phyloP scores from a whole-genome alignment of 1,284 basidiomycete genomes.

The Dichomitus squalens region DNA sequence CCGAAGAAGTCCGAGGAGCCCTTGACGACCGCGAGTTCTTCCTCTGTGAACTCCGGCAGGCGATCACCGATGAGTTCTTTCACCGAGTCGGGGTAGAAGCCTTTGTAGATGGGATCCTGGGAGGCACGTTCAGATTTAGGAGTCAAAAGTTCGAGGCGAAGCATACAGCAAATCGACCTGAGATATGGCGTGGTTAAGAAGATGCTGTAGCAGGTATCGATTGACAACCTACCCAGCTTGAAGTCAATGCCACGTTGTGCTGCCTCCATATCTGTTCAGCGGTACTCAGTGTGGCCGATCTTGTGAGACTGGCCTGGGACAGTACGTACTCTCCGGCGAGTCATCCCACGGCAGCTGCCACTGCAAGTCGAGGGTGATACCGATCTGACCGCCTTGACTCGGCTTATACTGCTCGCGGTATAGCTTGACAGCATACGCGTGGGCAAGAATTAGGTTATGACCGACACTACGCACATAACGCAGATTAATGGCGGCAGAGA shows the following conservation, averaged over 20 bases:
- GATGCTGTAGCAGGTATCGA: neutral
- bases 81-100: slow-evolving; percentile 48
- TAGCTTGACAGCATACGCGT: slow-evolving; percentile 65
- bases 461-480: slow-evolving; percentile 48
- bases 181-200: neutral
- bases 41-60: slow-evolving; percentile 50
- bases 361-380: slow-evolving; percentile 63
- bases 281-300: neutral
- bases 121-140: slow-evolving; percentile 20
- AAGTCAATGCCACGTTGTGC: slow-evolving; percentile 47
- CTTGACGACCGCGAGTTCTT: slow-evolving; percentile 48
- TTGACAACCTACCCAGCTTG: slow-evolving; percentile 29
- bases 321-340: slow-evolving; percentile 43
- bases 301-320: neutral
- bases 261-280: slow-evolving; percentile 41
- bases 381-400: slow-evolving; percentile 61
- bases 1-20: slow-evolving; percentile 54
- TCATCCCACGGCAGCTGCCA: slow-evolving; percentile 55
- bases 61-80: slow-evolving; percentile 47
- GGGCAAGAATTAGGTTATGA: slow-evolving; percentile 70
- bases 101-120: slow-evolving; percentile 52
- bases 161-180: slow-evolving; percentile 35
- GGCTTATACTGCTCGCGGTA: slow-evolving; percentile 65
- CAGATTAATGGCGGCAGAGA: neutral
- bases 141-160: no score